Conservation (phyloP, 169 alveolate species). For the Eimeria brunetti region DNA sequence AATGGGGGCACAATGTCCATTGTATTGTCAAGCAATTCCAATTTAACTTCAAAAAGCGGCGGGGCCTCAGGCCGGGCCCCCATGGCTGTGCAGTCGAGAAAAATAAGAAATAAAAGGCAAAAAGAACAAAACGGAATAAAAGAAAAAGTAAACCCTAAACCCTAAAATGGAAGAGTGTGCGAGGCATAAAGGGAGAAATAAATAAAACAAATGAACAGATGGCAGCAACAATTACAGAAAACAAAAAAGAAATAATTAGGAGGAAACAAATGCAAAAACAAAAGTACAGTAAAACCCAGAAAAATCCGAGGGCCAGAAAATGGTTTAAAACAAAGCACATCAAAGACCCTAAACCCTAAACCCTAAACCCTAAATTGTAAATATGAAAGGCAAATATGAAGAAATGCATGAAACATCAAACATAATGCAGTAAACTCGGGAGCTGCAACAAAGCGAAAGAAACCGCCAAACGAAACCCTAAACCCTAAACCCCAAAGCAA, state of each 20-base stretch:
- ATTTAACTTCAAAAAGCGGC: slow-evolving; percentile 94
- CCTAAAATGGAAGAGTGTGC: too few species aligned
- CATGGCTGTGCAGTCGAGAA: slow-evolving; percentile 61
- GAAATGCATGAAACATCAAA: too few species aligned
- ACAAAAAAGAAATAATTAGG: background rate
- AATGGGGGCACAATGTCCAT: slow-evolving; percentile 93
- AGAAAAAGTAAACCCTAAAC: too few species aligned
- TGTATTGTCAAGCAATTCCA: slow-evolving; percentile 88
- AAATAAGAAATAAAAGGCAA: background rate
- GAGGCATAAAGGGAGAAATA: background rate
- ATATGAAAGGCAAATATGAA: too few species aligned
- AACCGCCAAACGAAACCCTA: background rate
- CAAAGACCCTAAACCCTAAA: too few species aligned
- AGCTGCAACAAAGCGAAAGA: background rate
- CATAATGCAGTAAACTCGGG: too few species aligned
- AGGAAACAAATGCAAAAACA: background rate
- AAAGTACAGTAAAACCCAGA: too few species aligned
- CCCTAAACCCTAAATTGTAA: too few species aligned
- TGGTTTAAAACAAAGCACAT: too few species aligned
- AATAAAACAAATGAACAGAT: too few species aligned
- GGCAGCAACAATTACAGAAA: too few species aligned
- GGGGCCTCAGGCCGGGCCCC: slow-evolving; percentile 89
- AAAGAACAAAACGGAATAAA: background rate
- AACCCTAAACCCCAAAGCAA: background rate
- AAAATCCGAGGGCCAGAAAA: background rate